Percentiles rank a stretch among this genome's conserved stretches.
phyloP scores from a whole-genome alignment of 768 basidiomycete genomes.

The Collybia nuda region DNA sequence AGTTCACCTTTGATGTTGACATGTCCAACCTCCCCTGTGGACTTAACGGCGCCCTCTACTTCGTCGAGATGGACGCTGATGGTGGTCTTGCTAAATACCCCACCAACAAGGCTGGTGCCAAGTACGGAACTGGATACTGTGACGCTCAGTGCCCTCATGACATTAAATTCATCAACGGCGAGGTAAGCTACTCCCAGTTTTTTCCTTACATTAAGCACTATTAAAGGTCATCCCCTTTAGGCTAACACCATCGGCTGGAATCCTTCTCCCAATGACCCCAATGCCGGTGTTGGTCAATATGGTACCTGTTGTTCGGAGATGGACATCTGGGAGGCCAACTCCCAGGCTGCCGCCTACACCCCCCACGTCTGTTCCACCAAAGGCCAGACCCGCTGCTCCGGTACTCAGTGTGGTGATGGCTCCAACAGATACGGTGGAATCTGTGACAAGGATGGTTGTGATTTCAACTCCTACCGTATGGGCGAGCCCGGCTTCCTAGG shows the following conservation, averaged over 20 bases:
- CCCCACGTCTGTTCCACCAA: constrained; percentile 35
- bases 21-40: constrained; percentile 36
- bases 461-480: constrained; percentile 48
- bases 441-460: constrained; percentile 43
- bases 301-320: constrained; percentile 43
- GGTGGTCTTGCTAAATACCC: constrained; percentile 47
- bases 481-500: constrained; percentile 34
- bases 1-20: constrained; percentile 53
- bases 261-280: constrained; percentile 25
- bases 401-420: constrained; percentile 25
- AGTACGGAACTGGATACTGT: constrained; percentile 64
- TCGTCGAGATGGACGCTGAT: constrained; percentile 57
- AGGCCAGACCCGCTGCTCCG: constrained; percentile 29
- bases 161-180: constrained; percentile 62
- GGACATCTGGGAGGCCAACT: constrained; percentile 48
- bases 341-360: constrained; percentile 37
- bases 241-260: constrained; percentile 35
- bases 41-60: constrained; percentile 62
- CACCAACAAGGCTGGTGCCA: constrained; percentile 52
- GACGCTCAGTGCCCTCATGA: constrained; percentile 65
- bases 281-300: constrained; percentile 33
- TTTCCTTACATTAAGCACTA: background rate
- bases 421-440: constrained; percentile 30
- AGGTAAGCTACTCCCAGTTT: constrained; percentile 27
- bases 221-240: constrained; percentile 15